These are phyloP conservation scores for Vitis rupestris DNA, from an alignment of 164 flowering plant species.

Conservation along the genomic window DNA sequence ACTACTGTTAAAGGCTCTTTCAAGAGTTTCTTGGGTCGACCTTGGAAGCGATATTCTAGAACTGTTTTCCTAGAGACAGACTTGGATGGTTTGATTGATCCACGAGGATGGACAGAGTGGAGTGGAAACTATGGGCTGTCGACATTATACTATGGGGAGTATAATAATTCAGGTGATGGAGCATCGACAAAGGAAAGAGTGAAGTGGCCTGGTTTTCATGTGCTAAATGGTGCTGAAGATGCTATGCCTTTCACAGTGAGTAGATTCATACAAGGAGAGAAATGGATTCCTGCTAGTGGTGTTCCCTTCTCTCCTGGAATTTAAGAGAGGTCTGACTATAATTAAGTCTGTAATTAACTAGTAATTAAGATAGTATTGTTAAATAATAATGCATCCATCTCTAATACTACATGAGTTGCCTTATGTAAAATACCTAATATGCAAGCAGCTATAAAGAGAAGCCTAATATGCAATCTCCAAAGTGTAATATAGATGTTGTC, in stretches of 20 bases:
- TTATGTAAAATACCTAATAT: too few species aligned
- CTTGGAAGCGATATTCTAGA: conserved; percentile 64
- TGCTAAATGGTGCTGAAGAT: conserved; percentile 27
- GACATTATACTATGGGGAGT: conserved; percentile 59
- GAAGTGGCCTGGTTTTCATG: conserved; percentile 68
- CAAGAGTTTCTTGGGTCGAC: conserved; percentile 53
- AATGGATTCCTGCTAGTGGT: conserved; percentile 59
- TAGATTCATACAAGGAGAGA: conserved; percentile 47
- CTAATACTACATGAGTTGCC: too few species aligned
- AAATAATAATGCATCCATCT: too few species aligned
- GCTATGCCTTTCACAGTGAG: conserved; percentile 40
- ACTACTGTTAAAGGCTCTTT: conserved; percentile 19
- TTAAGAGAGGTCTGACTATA: conserved; percentile 2
- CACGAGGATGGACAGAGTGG: conserved; percentile 64
- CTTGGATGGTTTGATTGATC: conserved; percentile 52
- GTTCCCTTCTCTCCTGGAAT: conserved; percentile 45
- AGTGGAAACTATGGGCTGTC: conserved; percentile 39
- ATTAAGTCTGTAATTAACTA: too few species aligned
- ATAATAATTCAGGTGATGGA: conserved; percentile 53
- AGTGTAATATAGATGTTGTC: too few species aligned
- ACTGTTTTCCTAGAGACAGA: conserved; percentile 50
- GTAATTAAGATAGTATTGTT: too few species aligned
- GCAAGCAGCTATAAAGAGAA: too few species aligned
- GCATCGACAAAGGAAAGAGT: conserved; percentile 41
- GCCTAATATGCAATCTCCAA: too few species aligned